Evolutionary conservation across 1,284 basidiomycete species (phyloP), one percentile per base, ranked within the genome.

Genomic region (Exobasidium rhododendri): DNA sequence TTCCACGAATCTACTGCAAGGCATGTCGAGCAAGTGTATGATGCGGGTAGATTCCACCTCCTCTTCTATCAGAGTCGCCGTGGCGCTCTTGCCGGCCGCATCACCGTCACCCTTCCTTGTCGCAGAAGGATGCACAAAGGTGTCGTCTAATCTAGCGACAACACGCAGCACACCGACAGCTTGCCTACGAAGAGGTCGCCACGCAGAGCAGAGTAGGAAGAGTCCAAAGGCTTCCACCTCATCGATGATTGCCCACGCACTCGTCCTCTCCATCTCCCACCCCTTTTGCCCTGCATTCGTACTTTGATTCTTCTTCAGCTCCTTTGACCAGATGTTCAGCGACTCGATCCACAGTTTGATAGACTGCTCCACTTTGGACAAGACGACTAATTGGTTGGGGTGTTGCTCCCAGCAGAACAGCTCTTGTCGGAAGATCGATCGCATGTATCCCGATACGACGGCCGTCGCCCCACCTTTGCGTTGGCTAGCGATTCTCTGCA

Each of bases 351-450:
- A 96, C 2, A 94, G 82, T 45, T 83, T 83, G 29, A 92, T 82
- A 0, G 94, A 80, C 11, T 80, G 74, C 46, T 83, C 82, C 28
- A 83, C 81, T 71, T 85, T 87, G 68, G 90, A 89, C 31, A 90
- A 82, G 51, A 88, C 82, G 17, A 89, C 80, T 20, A 75, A 83
- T 82, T 75, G 85, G 77, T 59, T 87, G 24, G 82, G 85, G 43
- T 86, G 84, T 13, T 86, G 84, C 69, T 92, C 90, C 62, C 85
- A 84, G 17, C 87, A 82, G 31, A 92, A 85, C 40, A 85, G 83
- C 29, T 83, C 82, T 4, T 90, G 86, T 57, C 87, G 86, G 76
- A 94, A 94, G 43, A 96, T 80, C 78, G 90, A 91, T 43, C 85
- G 82, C 24, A 88, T 87, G 76, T 89, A 90, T 49, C 86, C 85